Evolutionary conservation across 2,329 filamentous ascomycete genomes (phyloP).

Genomic region (Trichoderma hamatum): DNA sequence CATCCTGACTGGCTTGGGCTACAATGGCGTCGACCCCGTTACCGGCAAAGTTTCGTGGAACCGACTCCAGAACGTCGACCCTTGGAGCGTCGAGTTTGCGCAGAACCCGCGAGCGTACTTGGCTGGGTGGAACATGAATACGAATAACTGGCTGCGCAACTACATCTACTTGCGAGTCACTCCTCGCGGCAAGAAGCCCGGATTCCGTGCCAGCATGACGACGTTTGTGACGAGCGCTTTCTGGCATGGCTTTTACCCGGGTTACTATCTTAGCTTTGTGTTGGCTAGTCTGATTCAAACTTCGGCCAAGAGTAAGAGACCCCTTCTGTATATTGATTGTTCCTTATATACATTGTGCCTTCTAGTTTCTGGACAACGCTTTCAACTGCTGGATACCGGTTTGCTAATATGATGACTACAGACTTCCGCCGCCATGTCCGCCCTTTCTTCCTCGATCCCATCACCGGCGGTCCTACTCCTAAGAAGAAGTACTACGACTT

Average conservation of each 20-base stretch:
- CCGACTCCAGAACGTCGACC: slow-evolving; percentile 84
- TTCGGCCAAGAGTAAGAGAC: slow-evolving; percentile 89
- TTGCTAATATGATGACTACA: slow-evolving; percentile 44
- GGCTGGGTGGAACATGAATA: slow-evolving; percentile 97
- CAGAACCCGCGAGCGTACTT: slow-evolving; percentile 94
- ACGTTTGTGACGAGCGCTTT: slow-evolving; percentile 94
- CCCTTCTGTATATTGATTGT: too few species aligned
- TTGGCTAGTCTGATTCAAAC: slow-evolving; percentile 91
- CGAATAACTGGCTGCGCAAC: slow-evolving; percentile 93
- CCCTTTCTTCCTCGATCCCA: slow-evolving; percentile 86
- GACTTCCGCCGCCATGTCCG: slow-evolving; percentile 88
- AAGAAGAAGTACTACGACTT: slow-evolving; percentile 87
- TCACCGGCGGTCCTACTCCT: slow-evolving; percentile 67
- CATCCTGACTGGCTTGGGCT: slow-evolving; percentile 90
- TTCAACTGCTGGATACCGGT: not conserved
- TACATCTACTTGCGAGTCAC: slow-evolving; percentile 96
- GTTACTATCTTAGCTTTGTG: slow-evolving; percentile 91
- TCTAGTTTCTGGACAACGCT: too few species aligned
- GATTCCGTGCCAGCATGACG: slow-evolving; percentile 89
- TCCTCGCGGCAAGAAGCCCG: slow-evolving; percentile 92
- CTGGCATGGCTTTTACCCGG: slow-evolving; percentile 98
- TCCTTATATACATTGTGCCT: too few species aligned
- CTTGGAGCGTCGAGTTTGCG: slow-evolving; percentile 81
- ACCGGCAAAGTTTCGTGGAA: slow-evolving; percentile 88
- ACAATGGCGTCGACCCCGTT: slow-evolving; percentile 84